Percentiles rank a stretch among this genome's conserved stretches.
These are phyloP conservation scores for Tolypocladium tundrense DNA, from an alignment of 2,329 filamentous ascomycete species.

Conservation along the genomic window DNA sequence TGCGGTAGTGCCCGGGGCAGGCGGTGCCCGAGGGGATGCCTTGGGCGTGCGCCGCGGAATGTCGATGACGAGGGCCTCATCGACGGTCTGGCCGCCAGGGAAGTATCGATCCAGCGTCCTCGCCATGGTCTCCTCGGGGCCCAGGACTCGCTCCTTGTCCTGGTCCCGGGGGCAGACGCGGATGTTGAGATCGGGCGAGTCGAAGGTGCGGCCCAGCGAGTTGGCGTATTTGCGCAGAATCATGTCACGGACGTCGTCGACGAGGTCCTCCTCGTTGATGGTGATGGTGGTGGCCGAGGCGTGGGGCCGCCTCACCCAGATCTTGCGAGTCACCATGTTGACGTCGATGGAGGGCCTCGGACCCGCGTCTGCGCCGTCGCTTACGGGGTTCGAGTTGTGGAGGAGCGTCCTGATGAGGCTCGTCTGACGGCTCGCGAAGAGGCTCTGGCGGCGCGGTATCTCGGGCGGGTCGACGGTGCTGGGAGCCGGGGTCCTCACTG, in stretches of 20 bases:
- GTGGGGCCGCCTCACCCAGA: conserved; percentile 86
- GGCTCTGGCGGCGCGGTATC: conserved; percentile 18
- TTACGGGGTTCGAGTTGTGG: conserved; percentile 10
- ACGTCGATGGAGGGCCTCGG: conserved; percentile 25
- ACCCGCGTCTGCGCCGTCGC: conserved; percentile 10
- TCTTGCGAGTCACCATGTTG: conserved; percentile 61
- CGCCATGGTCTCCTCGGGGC: conserved; percentile 77
- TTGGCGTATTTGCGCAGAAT: conserved; percentile 92
- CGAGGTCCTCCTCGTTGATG: conserved; percentile 77
- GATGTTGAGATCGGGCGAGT: conserved; percentile 79
- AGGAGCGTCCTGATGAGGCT: conserved; percentile 20
- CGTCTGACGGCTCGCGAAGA: conserved; percentile 27
- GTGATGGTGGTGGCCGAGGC: conserved; percentile 81
- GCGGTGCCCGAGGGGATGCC: conserved; percentile 58
- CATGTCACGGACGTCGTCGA: conserved; percentile 89
- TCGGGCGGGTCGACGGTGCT: conserved; percentile 11
- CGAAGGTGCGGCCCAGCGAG: conserved; percentile 77
- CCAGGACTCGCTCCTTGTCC: conserved; percentile 56
- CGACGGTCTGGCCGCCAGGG: conserved; percentile 75
- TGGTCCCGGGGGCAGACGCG: conserved; percentile 65
- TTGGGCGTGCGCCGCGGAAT: conserved; percentile 72
- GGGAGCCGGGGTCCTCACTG: conserved; percentile 6
- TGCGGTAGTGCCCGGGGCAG: conserved; percentile 28
- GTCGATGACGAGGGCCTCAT: conserved; percentile 87
- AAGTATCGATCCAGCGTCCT: conserved; percentile 73